Evolutionary conservation across 495 filamentous ascomycete genomes (phyloP).

Genomic region (Rusavskia elegans): DNA sequence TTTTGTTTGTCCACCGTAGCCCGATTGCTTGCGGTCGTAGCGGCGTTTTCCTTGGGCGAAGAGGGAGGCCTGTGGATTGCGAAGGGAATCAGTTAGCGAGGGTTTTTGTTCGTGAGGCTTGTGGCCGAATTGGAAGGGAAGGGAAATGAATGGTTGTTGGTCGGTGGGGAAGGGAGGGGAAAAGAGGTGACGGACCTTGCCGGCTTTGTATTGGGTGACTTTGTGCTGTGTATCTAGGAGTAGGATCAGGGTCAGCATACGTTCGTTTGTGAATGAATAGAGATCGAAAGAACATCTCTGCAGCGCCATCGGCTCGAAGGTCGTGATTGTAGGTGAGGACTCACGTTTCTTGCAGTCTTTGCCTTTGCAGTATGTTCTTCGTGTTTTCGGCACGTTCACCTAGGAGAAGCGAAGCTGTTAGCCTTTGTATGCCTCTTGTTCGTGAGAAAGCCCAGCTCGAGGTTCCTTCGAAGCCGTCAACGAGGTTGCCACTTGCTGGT

Average conservation of each 20-base stretch:
- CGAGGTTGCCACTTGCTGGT: too few species aligned
- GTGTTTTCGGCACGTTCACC: conserved; percentile 85
- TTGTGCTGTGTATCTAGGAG: conserved; percentile 6
- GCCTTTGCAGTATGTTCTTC: conserved; percentile 90
- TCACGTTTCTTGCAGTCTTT: conserved; percentile 55
- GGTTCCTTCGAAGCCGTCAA: neutral
- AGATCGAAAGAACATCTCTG: too few species aligned
- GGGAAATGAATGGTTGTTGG: neutral
- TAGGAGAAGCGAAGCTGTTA: conserved; percentile 21
- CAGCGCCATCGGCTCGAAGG: too few species aligned
- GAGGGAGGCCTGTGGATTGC: conserved; percentile 52
- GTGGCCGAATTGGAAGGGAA: neutral
- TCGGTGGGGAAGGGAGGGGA: neutral
- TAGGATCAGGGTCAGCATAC: too few species aligned
- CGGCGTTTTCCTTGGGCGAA: conserved; percentile 98
- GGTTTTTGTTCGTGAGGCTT: neutral
- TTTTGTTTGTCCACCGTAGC: conserved; percentile 99
- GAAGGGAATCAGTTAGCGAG: neutral
- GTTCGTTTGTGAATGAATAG: too few species aligned
- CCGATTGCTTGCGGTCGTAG: conserved; percentile 99
- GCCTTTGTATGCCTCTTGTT: neutral
- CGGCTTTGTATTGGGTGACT: conserved; percentile 95
- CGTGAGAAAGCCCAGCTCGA: neutral
- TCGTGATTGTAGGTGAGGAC: too few species aligned
- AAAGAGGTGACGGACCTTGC: conserved; percentile 43